phyloP scores from a whole-genome alignment of 31 red algal species.

The Bonnemaisonia californica region DNA sequence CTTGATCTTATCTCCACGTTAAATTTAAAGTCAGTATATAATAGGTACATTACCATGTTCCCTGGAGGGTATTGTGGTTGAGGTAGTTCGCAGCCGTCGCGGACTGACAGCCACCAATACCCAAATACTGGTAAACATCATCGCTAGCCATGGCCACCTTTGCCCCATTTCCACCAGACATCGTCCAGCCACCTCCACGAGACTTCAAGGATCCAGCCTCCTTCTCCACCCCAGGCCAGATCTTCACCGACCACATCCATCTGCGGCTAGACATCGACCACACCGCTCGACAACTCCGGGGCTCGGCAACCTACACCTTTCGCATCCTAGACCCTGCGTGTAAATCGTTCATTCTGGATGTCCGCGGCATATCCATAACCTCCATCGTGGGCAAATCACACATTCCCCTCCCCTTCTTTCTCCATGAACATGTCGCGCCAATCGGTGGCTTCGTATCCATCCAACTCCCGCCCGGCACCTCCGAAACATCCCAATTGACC shows the following conservation, averaged over 20 bases:
- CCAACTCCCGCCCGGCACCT: slow-evolving; percentile 17
- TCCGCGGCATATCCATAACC: slow-evolving; percentile 25
- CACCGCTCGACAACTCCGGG: slow-evolving; percentile 8
- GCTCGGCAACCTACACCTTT: slow-evolving; percentile 24
- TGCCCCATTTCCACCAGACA: background rate
- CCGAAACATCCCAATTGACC: slow-evolving; percentile 4
- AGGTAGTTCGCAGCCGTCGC: too few species aligned
- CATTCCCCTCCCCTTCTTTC: slow-evolving; percentile 11
- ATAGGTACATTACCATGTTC: too few species aligned
- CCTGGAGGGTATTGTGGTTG: too few species aligned
- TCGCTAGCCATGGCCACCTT: background rate
- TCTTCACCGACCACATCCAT: slow-evolving; percentile 45
- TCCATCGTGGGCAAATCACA: slow-evolving; percentile 11
- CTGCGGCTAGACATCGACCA: slow-evolving; percentile 46
- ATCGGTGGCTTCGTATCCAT: slow-evolving; percentile 29
- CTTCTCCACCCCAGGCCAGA: slow-evolving; percentile 28
- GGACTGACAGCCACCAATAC: too few species aligned
- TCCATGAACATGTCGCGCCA: slow-evolving; percentile 30
- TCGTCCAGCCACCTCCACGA: background rate
- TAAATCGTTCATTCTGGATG: slow-evolving; percentile 30
- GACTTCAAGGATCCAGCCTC: slow-evolving; percentile 51
- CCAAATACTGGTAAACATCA: too few species aligned
- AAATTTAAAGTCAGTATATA: too few species aligned
- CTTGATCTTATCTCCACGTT: too few species aligned
- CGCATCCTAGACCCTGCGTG: slow-evolving; percentile 17